These are phyloP conservation scores for Paraglomus brasilianum DNA, from an alignment of 192 early-diverging fungal species.

Conservation along the genomic window DNA sequence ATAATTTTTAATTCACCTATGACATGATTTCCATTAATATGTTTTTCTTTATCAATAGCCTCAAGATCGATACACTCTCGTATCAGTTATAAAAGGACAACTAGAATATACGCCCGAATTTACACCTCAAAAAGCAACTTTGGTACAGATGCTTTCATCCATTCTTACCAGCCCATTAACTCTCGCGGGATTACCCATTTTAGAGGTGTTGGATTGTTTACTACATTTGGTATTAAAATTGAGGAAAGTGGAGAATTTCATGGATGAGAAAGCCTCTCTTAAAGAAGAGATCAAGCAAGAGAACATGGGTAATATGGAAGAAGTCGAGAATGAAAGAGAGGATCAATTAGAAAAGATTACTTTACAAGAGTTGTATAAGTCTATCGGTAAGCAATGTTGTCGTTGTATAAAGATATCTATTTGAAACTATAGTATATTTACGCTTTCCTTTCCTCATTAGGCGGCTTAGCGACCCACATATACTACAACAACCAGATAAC, in stretches of 20 bases:
- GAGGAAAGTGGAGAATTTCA: constrained; percentile 15
- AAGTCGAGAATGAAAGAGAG: background rate
- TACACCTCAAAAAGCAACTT: constrained; percentile 43
- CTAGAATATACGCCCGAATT: constrained; percentile 38
- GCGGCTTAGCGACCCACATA: constrained; percentile 52
- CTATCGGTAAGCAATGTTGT: background rate
- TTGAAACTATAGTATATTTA: background rate
- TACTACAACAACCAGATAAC: constrained; percentile 58
- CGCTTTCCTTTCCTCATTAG: constrained; percentile 19
- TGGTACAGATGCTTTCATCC: constrained; percentile 44
- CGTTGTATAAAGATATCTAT: background rate
- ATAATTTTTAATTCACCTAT: background rate
- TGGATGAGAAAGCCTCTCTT: constrained; percentile 22
- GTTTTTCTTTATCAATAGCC: constrained; percentile 34
- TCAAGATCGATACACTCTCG: constrained; percentile 50
- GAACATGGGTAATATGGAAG: background rate
- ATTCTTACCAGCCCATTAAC: constrained; percentile 46
- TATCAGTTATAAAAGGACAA: constrained; percentile 48
- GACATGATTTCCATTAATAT: background rate
- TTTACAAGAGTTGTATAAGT: background rate
- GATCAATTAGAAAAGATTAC: background rate
- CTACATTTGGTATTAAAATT: constrained; percentile 41
- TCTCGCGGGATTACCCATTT: constrained; percentile 49
- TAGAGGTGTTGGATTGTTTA: constrained; percentile 52
- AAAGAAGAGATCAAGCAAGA: background rate